Percentiles rank a stretch among this genome's conserved stretches.
phyloP scores from a whole-genome alignment of 2,329 filamentous ascomycete species.

The Xylariaceae sp. region DNA sequence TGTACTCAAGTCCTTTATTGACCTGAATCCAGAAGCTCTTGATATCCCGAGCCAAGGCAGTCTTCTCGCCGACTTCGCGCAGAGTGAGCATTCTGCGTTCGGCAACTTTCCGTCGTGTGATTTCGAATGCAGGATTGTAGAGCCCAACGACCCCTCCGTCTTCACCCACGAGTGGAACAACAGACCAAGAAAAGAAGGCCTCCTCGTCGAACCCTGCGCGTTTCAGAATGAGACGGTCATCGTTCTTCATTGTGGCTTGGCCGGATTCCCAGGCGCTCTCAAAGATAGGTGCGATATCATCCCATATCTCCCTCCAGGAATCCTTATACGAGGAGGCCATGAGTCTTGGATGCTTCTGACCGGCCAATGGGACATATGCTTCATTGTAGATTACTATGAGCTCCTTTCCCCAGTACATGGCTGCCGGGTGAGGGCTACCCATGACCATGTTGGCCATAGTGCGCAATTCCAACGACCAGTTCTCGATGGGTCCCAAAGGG shows the following conservation, averaged over 20 bases:
- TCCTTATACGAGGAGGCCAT: slow-evolving; percentile 70
- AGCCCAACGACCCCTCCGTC: slow-evolving; percentile 72
- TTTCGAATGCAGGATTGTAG: slow-evolving; percentile 79
- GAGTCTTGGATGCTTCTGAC: slow-evolving; percentile 69
- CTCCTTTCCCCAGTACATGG: slow-evolving; percentile 76
- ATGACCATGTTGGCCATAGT: slow-evolving; percentile 80
- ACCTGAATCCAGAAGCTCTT: slow-evolving; percentile 71
- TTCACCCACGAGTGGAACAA: slow-evolving; percentile 71
- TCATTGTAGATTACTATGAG: slow-evolving; percentile 69
- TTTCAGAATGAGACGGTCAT: slow-evolving; percentile 70
- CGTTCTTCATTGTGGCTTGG: slow-evolving; percentile 79
- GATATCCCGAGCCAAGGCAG: slow-evolving; percentile 67
- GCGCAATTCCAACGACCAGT: slow-evolving; percentile 67
- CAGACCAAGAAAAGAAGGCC: slow-evolving; percentile 78
- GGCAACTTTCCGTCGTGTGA: slow-evolving; percentile 72
- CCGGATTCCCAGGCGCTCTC: slow-evolving; percentile 63
- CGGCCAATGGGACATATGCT: slow-evolving; percentile 66
- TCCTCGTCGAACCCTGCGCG: slow-evolving; percentile 71
- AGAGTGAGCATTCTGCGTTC: slow-evolving; percentile 77
- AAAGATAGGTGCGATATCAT: slow-evolving; percentile 65
- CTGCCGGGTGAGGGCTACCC: slow-evolving; percentile 69
- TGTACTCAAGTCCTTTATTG: slow-evolving; percentile 64
- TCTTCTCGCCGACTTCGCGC: slow-evolving; percentile 72
- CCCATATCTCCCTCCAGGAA: slow-evolving; percentile 73
- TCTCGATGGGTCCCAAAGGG: slow-evolving; percentile 68